Evolutionary conservation across 2,329 filamentous ascomycete species (phyloP), one percentile per base, ranked within the genome.

Genomic region (Aureobasidium uvarum): DNA sequence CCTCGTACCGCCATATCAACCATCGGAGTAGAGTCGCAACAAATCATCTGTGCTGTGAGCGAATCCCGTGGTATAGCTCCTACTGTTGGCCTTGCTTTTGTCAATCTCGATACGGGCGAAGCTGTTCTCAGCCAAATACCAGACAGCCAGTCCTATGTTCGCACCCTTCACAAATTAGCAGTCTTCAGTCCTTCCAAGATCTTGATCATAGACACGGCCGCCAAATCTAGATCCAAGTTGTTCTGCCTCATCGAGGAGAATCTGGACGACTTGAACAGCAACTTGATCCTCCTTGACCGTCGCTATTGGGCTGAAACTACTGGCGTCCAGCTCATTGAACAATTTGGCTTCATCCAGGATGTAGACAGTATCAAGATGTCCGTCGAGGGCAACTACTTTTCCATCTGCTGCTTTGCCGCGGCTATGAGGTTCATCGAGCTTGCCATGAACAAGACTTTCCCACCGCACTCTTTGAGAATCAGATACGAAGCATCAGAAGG

Each of bases 91-190:
- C 81, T 96, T 46, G 91, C 92, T 2, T 93, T 97, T 72, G 82
- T 97, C 73, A 96, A 98, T 72, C 81, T 96, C 3, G 88, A 91
- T 48, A 93, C 91, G 2, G 90, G 89, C 45, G 92, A 96, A 77
- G 90, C 87, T 18, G 86, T 92, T 33, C 83, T 98, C 45, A 96
- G 91, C 73, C 92, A 97, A 72, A 94, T 98, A 69, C 92, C 89
- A 73, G 94, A 98, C 75, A 96, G 89, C 65, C 92, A 96, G 74
- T 96, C 92, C 39, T 98, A 96, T 74, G 88, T 92, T 66, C 89
- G 88, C 72, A 96, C 92, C 0, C 81, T 96, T 36, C 91, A 96
- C 76, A 96, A 97, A 74, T 83, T 98, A 39, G 85, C 86, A 62
- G 86, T 96, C 28, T 90, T 91, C 70, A 85, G 89, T 28, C 93